phyloP scores from a whole-genome alignment of 495 filamentous ascomycete genomes.

The Penicillium steckii region DNA sequence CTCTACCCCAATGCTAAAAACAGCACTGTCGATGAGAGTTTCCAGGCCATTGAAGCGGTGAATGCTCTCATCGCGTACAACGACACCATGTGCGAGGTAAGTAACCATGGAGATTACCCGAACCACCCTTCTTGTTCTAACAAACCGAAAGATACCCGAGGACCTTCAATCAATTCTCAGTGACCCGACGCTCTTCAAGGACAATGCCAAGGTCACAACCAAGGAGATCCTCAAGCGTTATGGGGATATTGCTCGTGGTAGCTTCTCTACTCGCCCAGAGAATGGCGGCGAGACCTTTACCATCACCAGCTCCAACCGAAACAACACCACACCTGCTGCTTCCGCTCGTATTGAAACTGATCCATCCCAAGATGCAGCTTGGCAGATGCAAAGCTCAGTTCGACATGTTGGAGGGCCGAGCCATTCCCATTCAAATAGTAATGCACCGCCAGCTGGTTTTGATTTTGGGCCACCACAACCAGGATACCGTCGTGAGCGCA shows the following conservation, averaged over 20 bases:
- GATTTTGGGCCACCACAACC: conserved; percentile 32
- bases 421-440: conserved; percentile 37
- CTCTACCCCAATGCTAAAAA: conserved; percentile 73
- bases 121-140: conserved; percentile 2
- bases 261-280: conserved; percentile 55
- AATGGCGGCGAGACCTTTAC: conserved; percentile 55
- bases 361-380: conserved; percentile 64
- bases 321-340: conserved; percentile 36
- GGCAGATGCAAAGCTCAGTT: conserved; percentile 80
- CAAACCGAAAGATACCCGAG: conserved; percentile 71
- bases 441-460: conserved; percentile 23
- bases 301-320: conserved; percentile 39
- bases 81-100: conserved; percentile 93
- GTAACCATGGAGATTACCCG: no score
- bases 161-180: conserved; percentile 83
- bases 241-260: conserved; percentile 66
- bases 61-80: conserved; percentile 88
- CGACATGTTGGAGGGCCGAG: conserved; percentile 69
- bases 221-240: conserved; percentile 95
- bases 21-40: conserved; percentile 74
- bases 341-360: conserved; percentile 73
- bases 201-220: conserved; percentile 81
- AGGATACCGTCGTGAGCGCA: conserved; percentile 38
- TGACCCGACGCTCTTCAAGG: conserved; percentile 78
- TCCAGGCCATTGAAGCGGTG: conserved; percentile 89